phyloP scores from a whole-genome alignment of 2,329 filamentous ascomycete species.

The Bipolaris gigantea region DNA sequence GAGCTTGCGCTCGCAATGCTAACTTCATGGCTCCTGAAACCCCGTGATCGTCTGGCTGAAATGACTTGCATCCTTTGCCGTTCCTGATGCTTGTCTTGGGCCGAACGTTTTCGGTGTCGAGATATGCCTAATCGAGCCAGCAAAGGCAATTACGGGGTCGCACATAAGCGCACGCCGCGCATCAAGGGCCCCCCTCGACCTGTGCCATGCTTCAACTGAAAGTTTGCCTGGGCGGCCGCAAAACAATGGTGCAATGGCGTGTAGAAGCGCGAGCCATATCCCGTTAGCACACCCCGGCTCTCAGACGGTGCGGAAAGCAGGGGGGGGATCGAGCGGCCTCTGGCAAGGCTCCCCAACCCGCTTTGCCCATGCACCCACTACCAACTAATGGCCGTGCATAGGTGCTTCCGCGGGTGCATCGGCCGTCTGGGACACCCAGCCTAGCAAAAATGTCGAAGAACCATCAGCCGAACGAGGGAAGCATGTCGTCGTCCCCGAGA shows the following conservation, averaged over 20 bases:
- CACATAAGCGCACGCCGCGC: conserved; percentile 21
- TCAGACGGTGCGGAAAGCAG: conserved; percentile 36
- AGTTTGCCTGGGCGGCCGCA: conserved; percentile 29
- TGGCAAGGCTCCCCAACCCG: conserved; percentile 34
- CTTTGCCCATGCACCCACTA: conserved; percentile 29
- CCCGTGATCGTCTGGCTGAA: conserved; percentile 7
- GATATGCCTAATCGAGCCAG: conserved; percentile 10
- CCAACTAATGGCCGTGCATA: conserved; percentile 37
- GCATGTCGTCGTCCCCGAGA: conserved; percentile 40
- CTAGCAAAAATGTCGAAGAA: conserved; percentile 40
- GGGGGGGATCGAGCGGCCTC: conserved; percentile 26
- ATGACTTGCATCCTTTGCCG: background rate
- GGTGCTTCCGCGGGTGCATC: conserved; percentile 39
- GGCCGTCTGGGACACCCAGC: conserved; percentile 35
- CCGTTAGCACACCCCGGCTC: conserved; percentile 25
- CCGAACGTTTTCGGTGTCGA: conserved; percentile 3
- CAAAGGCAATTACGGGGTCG: conserved; percentile 12
- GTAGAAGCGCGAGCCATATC: conserved; percentile 23
- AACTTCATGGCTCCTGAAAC: conserved; percentile 14
- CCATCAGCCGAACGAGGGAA: conserved; percentile 47
- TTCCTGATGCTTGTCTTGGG: background rate
- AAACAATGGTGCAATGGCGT: conserved; percentile 33
- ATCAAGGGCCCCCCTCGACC: conserved; percentile 19
- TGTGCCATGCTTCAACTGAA: conserved; percentile 26
- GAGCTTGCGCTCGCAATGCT: conserved; percentile 28